Percentiles rank a stretch among this genome's conserved stretches.
phyloP scores from a whole-genome alignment of 2,329 filamentous ascomycete genomes.

The Hypoxylon rubiginosum region DNA sequence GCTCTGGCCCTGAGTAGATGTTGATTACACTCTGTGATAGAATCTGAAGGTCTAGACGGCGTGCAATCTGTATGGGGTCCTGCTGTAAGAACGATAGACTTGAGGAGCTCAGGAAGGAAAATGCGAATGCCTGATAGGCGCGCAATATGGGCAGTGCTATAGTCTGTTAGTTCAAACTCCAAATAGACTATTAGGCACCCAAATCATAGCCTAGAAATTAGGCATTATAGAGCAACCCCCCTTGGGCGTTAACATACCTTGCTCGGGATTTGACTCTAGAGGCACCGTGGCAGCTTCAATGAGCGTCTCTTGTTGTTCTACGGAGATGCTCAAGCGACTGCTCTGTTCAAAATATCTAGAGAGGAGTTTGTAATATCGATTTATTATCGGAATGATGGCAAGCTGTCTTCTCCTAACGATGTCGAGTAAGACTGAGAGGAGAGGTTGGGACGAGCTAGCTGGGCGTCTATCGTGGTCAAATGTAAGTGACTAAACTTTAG shows the following conservation, averaged over 20 bases:
- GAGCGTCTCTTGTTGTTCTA: constrained; percentile 38
- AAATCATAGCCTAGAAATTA: not conserved
- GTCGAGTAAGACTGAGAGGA: constrained; percentile 56
- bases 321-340: constrained; percentile 35
- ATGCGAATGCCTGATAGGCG: constrained; percentile 50
- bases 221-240: not conserved
- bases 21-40: constrained; percentile 60
- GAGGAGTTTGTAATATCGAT: constrained; percentile 58
- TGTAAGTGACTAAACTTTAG: constrained; percentile 26
- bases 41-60: constrained; percentile 55
- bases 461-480: constrained; percentile 40
- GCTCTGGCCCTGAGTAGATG: constrained; percentile 49
- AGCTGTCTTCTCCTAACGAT: constrained; percentile 50
- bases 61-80: constrained; percentile 55
- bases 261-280: constrained; percentile 29
- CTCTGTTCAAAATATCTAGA: constrained; percentile 53
- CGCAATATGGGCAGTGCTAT: constrained; percentile 27
- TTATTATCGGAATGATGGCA: constrained; percentile 48
- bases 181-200: not conserved
- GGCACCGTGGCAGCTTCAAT: constrained; percentile 46
- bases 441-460: constrained; percentile 43
- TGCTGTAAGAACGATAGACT: constrained; percentile 59
- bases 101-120: constrained; percentile 49
- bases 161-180: constrained; percentile 17
- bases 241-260: constrained; percentile 42